These are phyloP conservation scores for Lolium perenne DNA, from an alignment of 176 grass and related monocot genomes.

Conservation along the genomic window DNA sequence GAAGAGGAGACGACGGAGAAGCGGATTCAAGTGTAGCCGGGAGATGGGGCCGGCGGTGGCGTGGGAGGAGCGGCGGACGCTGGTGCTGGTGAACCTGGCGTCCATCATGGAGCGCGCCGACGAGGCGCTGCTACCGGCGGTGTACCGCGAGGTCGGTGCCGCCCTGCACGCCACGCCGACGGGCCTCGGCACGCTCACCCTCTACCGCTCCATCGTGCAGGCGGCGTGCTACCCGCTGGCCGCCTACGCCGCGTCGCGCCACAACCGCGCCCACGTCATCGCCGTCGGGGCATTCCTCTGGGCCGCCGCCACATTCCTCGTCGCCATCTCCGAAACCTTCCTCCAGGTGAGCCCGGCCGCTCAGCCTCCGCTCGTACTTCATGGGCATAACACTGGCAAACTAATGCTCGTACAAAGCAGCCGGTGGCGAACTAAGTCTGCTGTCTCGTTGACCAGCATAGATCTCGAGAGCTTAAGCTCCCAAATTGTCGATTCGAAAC, in stretches of 20 bases:
- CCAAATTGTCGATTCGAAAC: background rate
- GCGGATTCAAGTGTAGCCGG: background rate
- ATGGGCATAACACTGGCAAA: background rate
- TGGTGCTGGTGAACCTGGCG: constrained; percentile 80
- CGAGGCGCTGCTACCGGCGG: constrained; percentile 82
- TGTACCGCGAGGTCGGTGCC: constrained; percentile 85
- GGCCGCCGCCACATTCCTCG: constrained; percentile 83
- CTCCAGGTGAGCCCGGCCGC: constrained; percentile 52
- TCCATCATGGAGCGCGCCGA: constrained; percentile 92
- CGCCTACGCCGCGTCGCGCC: constrained; percentile 69
- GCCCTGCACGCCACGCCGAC: constrained; percentile 70
- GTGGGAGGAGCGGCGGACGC: constrained; percentile 55
- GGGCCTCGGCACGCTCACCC: constrained; percentile 74
- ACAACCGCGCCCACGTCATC: constrained; percentile 79
- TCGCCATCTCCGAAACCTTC: constrained; percentile 79
- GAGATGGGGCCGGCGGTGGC: constrained; percentile 23
- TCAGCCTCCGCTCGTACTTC: background rate
- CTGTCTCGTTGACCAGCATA: background rate
- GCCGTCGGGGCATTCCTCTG: constrained; percentile 84
- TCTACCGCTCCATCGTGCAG: constrained; percentile 83
- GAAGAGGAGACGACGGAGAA: background rate
- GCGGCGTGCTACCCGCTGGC: constrained; percentile 78
- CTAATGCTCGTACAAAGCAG: background rate
- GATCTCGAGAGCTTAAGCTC: background rate
- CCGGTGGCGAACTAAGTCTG: background rate